phyloP scores from a whole-genome alignment of 2,329 filamentous ascomycete species.

The Blastomyces emzantsi region DNA sequence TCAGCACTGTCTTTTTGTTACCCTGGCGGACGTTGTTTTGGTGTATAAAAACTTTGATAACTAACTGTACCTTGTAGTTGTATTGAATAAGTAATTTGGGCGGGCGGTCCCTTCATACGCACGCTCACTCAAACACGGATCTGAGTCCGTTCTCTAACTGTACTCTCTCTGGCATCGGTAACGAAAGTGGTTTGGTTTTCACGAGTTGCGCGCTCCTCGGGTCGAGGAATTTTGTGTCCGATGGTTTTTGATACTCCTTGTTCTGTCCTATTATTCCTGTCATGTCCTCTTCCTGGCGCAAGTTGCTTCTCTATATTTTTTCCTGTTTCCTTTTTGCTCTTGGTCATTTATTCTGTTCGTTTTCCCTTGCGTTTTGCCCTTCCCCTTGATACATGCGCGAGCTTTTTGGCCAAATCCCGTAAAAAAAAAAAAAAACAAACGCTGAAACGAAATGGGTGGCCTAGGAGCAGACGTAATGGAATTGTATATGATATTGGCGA shows the following conservation, averaged over 20 bases:
- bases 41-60: not conserved
- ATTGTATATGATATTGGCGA: slow-evolving; percentile 7
- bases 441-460: not conserved
- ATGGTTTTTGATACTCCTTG: slow-evolving; percentile 5
- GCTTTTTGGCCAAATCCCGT: not conserved
- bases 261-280: slow-evolving; percentile 8
- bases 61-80: slow-evolving; percentile 14
- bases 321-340: not conserved
- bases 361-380: not conserved
- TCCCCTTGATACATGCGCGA: not conserved
- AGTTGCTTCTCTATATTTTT: not conserved
- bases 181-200: slow-evolving; percentile 3
- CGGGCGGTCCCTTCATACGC: not conserved
- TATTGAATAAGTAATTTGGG: slow-evolving; percentile 13
- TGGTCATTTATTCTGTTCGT: not conserved
- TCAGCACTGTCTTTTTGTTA: slow-evolving; percentile 5
- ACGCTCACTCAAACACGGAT: not conserved
- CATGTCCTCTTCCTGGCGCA: slow-evolving; percentile 3
- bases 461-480: not conserved
- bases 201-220: not conserved
- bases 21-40: not conserved
- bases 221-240: slow-evolving; percentile 5
- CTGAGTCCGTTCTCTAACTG: not conserved
- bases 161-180: not conserved
- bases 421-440: not conserved